Evolutionary conservation across 2,329 filamentous ascomycete species (phyloP), one percentile per base, ranked within the genome.

Genomic region (Cladosporium sphaerospermum): DNA sequence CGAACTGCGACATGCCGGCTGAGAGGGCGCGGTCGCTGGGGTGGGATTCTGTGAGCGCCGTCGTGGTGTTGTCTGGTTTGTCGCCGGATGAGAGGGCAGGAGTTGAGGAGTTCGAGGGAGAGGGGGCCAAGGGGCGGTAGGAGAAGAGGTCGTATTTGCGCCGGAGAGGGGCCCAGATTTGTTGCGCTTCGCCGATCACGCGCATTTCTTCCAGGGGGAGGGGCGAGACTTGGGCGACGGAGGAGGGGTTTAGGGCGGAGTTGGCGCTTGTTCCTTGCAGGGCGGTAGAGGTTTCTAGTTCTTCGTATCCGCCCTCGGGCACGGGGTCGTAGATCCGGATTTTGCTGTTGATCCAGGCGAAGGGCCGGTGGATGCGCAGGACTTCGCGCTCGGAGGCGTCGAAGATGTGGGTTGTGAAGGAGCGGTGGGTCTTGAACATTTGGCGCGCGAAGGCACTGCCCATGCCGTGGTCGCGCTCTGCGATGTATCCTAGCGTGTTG

Each of bases 101-200:
- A 65, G 68, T 52, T 66, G 63, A 54, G 13, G 62, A 50, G 16
- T 67, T 62, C 3, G 70, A 62, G 14, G 72, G 69, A 37, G 48
- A 40, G 13, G 16, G 18, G 0, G 18, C 32, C n/a, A 51, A 28
- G 2, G 75, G 66, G 18, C 80, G 74, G 49, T 78, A 77, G n/a
- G 81, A 75, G 63, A 83, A 85, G 13, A 85, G 70, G 57, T 84
- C 82, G 68, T 85, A 85, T 64, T 84, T 85, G 19, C 82, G 71
- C 34, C 82, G 71, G 5, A 84, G 61, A 0, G 78, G 80, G 2
- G 80, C 80, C 82, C 82, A 85, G 64, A 82, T 74, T 59, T 83
- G 81, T 59, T 84, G 80, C 37, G 79, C 77, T 67, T 83, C 79
- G 32, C 82, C 82, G 55, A 85, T 79, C 19, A 85, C 75, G 28